phyloP scores from a whole-genome alignment of 2,329 filamentous ascomycete genomes.

The Leptodontidium sp. region DNA sequence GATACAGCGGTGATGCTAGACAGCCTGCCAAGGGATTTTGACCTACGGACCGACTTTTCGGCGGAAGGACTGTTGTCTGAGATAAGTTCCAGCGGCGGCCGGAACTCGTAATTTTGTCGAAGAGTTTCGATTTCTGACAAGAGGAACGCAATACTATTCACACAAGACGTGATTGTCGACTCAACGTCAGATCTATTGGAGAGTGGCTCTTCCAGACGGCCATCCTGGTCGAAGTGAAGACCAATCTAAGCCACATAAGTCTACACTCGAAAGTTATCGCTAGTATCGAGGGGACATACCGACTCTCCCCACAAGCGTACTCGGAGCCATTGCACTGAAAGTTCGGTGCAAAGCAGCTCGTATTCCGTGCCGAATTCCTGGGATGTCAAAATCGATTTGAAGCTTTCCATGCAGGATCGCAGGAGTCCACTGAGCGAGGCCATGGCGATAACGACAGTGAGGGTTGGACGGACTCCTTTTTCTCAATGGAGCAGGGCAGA shows the following conservation, averaged over 20 bases:
- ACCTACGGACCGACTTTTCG: conserved; percentile 12
- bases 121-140: conserved; percentile 37
- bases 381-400: conserved; percentile 34
- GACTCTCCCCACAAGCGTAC: conserved; percentile 40
- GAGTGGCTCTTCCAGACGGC: conserved; percentile 27
- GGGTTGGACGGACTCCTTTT: not conserved
- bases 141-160: conserved; percentile 34
- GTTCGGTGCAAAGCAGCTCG: conserved; percentile 38
- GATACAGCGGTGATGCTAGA: conserved; percentile 20
- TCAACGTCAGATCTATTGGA: conserved; percentile 33
- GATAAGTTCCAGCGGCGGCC: conserved; percentile 2
- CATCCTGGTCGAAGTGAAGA: conserved; percentile 28
- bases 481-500: not conserved
- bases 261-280: not conserved
- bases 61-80: conserved; percentile 1
- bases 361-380: conserved; percentile 39
- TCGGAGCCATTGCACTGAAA: conserved; percentile 38
- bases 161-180: conserved; percentile 33
- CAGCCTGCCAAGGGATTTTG: conserved; percentile 15
- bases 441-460: conserved; percentile 27
- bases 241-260: conserved; percentile 32
- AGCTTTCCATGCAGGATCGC: conserved; percentile 26
- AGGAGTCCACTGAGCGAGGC: conserved; percentile 30
- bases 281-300: conserved; percentile 23
- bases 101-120: conserved; percentile 37